Evolutionary conservation across 495 filamentous ascomycete genomes (phyloP).

Genomic region (Annulohypoxylon stygium): DNA sequence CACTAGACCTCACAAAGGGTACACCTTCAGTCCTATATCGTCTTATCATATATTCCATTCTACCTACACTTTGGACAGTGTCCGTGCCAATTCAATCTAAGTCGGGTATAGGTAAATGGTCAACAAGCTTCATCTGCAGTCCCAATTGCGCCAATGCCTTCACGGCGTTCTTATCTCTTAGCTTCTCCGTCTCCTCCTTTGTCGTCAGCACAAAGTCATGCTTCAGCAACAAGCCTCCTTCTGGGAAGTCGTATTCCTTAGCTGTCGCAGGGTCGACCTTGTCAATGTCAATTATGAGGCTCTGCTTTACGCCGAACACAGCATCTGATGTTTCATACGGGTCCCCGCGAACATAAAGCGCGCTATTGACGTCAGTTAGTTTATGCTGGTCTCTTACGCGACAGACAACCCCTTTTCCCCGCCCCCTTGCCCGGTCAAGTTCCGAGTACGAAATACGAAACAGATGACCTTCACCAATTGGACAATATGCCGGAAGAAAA

Average conservation of each 20-base stretch:
- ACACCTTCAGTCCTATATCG: background rate
- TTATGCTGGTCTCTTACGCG: background rate
- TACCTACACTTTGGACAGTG: background rate
- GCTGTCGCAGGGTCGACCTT: slow-evolving; percentile 70
- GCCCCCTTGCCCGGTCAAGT: background rate
- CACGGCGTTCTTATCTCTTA: slow-evolving; percentile 79
- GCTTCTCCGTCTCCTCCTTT: slow-evolving; percentile 74
- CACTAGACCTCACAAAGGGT: background rate
- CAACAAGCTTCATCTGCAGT: slow-evolving; percentile 78
- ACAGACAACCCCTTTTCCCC: background rate
- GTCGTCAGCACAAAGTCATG: slow-evolving; percentile 82
- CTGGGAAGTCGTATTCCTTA: slow-evolving; percentile 74
- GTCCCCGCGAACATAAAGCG: slow-evolving; percentile 85
- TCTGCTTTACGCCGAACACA: slow-evolving; percentile 93
- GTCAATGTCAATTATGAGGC: slow-evolving; percentile 78
- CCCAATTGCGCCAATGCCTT: slow-evolving; percentile 80
- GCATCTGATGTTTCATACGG: slow-evolving; percentile 92
- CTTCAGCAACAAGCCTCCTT: slow-evolving; percentile 75
- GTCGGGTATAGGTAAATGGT: slow-evolving; percentile 83
- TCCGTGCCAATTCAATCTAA: slow-evolving; percentile 49
- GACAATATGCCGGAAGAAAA: background rate
- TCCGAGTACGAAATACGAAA: background rate
- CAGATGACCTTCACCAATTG: background rate
- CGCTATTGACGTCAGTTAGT: slow-evolving; percentile 57
- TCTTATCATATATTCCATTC: background rate